Percentiles rank a stretch among this genome's conserved stretches.
phyloP scores from a whole-genome alignment of 73 alveolate genomes.

The Paramecium biaurelia region DNA sequence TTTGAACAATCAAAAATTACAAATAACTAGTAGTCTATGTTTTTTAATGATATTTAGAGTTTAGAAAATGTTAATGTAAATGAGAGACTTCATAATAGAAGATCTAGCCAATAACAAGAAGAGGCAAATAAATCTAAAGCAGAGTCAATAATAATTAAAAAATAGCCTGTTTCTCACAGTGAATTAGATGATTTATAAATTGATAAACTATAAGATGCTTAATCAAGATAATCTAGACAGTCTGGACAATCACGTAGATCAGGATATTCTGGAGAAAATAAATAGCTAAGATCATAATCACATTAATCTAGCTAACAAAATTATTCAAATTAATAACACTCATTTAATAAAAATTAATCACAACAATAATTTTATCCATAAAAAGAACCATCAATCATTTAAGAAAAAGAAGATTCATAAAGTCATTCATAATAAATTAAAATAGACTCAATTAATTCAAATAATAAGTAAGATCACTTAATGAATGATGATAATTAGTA shows the following conservation, averaged over 20 bases:
- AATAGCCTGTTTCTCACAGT: neutral
- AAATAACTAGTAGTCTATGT: neutral
- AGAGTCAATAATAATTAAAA: neutral
- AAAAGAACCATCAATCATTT: neutral
- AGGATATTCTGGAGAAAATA: neutral
- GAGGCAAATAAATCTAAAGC: neutral
- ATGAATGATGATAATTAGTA: neutral
- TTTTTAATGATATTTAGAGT: neutral
- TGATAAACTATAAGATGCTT: neutral
- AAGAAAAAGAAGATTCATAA: neutral
- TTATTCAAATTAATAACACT: neutral
- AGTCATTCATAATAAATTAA: neutral
- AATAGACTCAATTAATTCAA: neutral
- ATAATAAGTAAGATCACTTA: neutral
- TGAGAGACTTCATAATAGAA: neutral
- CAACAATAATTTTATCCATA: neutral
- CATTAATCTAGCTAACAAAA: neutral
- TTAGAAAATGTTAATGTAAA: neutral
- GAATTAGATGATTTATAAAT: conserved; percentile 13
- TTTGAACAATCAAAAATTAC: neutral
- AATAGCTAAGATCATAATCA: neutral
- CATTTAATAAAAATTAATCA: neutral
- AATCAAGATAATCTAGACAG: neutral
- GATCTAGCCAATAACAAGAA: neutral
- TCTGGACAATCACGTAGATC: neutral